Conservation (phyloP, 257 asterid genomes). For the Coffea eugenioides region DNA sequence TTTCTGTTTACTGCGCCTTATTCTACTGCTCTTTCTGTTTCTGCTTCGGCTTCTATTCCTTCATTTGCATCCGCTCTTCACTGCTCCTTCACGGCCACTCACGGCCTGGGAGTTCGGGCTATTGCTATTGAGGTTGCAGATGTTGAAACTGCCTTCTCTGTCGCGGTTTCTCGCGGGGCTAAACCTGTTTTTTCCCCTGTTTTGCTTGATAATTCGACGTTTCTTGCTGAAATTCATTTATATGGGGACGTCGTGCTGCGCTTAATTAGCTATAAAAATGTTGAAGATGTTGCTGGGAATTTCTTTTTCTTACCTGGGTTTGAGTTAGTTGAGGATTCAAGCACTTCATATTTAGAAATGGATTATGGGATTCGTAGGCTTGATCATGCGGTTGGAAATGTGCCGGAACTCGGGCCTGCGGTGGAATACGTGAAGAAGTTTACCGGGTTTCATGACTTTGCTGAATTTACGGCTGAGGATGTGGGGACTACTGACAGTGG, state of each 20-base stretch:
- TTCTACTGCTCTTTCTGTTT: slow-evolving; percentile 47
- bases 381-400: slow-evolving; percentile 93
- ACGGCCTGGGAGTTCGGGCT: slow-evolving; percentile 88
- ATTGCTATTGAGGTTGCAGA: slow-evolving; percentile 60
- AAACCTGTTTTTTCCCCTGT: slow-evolving; percentile 51
- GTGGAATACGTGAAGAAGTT: slow-evolving; percentile 66
- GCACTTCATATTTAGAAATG: slow-evolving; percentile 38
- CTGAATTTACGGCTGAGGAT: slow-evolving; percentile 80
- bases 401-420: slow-evolving; percentile 55
- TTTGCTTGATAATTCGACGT: slow-evolving; percentile 35
- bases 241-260: slow-evolving; percentile 81
- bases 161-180: slow-evolving; percentile 66
- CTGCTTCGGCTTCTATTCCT: slow-evolving; percentile 62
- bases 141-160: slow-evolving; percentile 53
- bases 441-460: slow-evolving; percentile 89
- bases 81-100: slow-evolving; percentile 50
- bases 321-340: slow-evolving; percentile 39
- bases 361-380: slow-evolving; percentile 77
- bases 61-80: slow-evolving; percentile 48
- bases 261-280: slow-evolving; percentile 40
- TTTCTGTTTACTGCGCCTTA: slow-evolving; percentile 87
- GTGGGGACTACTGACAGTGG: slow-evolving; percentile 92
- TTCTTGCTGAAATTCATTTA: slow-evolving; percentile 64
- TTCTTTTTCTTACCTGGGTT: slow-evolving; percentile 59
- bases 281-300: not conserved